These are phyloP conservation scores for Boletellus emodensis DNA, from an alignment of 768 basidiomycete genomes.

Conservation along the genomic window DNA sequence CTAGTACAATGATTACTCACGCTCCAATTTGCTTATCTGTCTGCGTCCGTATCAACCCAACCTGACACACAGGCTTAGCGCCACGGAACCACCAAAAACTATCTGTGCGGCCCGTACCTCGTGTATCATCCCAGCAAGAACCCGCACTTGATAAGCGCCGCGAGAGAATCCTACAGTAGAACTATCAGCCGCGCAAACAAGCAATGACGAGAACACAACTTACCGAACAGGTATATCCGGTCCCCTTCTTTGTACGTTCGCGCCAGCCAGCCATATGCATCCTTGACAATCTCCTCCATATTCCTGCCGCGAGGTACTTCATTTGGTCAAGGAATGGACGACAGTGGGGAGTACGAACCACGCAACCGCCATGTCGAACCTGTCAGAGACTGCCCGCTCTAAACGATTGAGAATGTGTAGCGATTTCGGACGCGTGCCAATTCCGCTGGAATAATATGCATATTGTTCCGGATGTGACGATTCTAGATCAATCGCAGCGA, in stretches of 20 bases:
- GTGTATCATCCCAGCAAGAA: constrained; percentile 39
- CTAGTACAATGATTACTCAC: constrained; percentile 3
- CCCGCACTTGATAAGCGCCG: constrained; percentile 40
- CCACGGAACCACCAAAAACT: background rate
- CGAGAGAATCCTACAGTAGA: constrained; percentile 36
- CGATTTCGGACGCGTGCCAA: constrained; percentile 28
- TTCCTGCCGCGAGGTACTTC: constrained; percentile 22
- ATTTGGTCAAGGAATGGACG: background rate
- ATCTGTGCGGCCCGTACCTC: constrained; percentile 17
- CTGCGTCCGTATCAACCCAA: constrained; percentile 30
- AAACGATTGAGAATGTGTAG: constrained; percentile 20
- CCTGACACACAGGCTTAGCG: constrained; percentile 13
- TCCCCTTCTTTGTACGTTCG: constrained; percentile 31
- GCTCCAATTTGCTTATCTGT: constrained; percentile 33
- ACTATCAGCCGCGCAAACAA: background rate
- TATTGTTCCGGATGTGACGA: constrained; percentile 19
- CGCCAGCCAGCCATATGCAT: constrained; percentile 33
- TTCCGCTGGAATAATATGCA: constrained; percentile 37
- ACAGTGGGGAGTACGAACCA: constrained; percentile 23
- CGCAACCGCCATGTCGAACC: constrained; percentile 36
- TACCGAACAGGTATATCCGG: constrained; percentile 35
- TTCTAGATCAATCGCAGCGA: constrained; percentile 22
- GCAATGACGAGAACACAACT: background rate
- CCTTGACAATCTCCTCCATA: constrained; percentile 32
- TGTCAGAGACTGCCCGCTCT: constrained; percentile 17